A percentile compares a stretch with the other conserved stretches of the same genome.
These are phyloP conservation scores for Colletotrichum euphorbiae DNA, from an alignment of 2,329 filamentous ascomycete species.

Conservation along the genomic window DNA sequence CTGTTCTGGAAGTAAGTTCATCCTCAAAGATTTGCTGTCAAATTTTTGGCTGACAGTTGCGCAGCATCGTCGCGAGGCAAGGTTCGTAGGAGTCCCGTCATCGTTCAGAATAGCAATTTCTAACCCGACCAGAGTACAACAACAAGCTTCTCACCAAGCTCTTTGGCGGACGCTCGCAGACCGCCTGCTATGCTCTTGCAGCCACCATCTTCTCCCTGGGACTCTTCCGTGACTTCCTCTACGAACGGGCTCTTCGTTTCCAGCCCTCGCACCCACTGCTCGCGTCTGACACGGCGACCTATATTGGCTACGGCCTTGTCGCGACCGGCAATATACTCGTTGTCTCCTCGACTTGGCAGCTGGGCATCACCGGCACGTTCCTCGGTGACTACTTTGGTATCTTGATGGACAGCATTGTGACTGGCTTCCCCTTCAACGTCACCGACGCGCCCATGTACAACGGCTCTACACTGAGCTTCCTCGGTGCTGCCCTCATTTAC, in stretches of 20 bases:
- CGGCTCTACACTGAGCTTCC: constrained; percentile 91
- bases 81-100: constrained; percentile 61
- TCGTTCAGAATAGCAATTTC: constrained; percentile 19
- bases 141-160: constrained; percentile 89
- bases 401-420: constrained; percentile 94
- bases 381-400: constrained; percentile 99
- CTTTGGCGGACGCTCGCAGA: constrained; percentile 80
- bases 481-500: constrained; percentile 85
- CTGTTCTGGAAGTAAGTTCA: constrained; percentile 98
- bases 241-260: constrained; percentile 83
- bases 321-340: constrained; percentile 85
- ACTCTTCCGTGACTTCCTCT: constrained; percentile 87
- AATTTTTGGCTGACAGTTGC: constrained; percentile 49
- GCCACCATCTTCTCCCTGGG: constrained; percentile 91
- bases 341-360: constrained; percentile 87
- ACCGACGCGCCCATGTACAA: constrained; percentile 96
- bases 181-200: constrained; percentile 91
- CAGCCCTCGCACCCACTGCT: constrained; percentile 82
- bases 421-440: constrained; percentile 95
- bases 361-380: constrained; percentile 96
- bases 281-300: constrained; percentile 67
- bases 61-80: constrained; percentile 84
- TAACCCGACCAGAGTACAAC: constrained; percentile 78
- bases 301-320: constrained; percentile 78
- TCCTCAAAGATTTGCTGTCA: constrained; percentile 23